phyloP scores from a whole-genome alignment of 371 early-diverging fungal species.

The Homolaphlyctis polyrhiza region DNA sequence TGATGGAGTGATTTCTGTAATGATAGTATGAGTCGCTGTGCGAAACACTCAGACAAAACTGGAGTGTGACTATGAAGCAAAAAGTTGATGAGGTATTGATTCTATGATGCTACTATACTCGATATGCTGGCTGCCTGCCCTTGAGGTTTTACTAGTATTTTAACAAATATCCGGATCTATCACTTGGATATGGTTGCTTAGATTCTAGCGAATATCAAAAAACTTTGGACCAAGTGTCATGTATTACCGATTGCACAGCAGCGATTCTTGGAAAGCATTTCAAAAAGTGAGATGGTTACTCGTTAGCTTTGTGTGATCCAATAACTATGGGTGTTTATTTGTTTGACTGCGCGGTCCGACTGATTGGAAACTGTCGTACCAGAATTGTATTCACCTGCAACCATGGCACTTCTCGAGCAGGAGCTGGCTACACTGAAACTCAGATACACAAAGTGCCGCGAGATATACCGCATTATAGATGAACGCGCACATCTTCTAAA shows the following conservation, averaged over 20 bases:
- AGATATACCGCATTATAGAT: constrained; percentile 49
- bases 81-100: constrained; percentile 14
- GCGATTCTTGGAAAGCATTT: constrained; percentile 23
- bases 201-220: constrained; percentile 2
- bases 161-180: too few species aligned
- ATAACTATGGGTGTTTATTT: too few species aligned
- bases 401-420: constrained; percentile 12
- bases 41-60: constrained; percentile 20
- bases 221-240: constrained; percentile 25
- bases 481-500: constrained; percentile 48
- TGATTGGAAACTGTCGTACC: not conserved
- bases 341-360: constrained; percentile 7
- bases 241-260: constrained; percentile 23
- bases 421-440: constrained; percentile 25
- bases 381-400: constrained; percentile 27
- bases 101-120: not conserved
- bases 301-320: too few species aligned
- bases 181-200: too few species aligned
- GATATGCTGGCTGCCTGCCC: not conserved
- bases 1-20: not conserved
- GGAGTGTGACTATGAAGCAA: constrained; percentile 25
- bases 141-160: too few species aligned
- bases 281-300: constrained; percentile 47
- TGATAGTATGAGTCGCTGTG: constrained; percentile 25
- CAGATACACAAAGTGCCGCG: constrained; percentile 34